phyloP scores from a whole-genome alignment of 495 filamentous ascomycete species.

The Trichoderma reesei region DNA sequence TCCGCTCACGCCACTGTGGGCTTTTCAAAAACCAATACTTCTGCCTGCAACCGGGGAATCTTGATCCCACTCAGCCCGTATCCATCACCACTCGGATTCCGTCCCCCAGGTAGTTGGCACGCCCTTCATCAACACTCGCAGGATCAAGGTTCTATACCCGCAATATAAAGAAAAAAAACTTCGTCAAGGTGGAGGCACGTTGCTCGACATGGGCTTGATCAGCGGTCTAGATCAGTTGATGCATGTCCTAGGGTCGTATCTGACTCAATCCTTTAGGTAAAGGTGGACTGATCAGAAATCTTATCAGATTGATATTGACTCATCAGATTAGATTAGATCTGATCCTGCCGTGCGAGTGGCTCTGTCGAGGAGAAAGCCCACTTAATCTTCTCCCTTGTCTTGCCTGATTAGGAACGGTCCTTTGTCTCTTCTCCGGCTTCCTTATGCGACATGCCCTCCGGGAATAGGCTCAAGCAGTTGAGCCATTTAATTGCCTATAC shows the following conservation, averaged over 20 bases:
- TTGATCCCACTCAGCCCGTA: neutral
- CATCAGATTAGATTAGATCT: constrained; percentile 8
- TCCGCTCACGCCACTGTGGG: neutral
- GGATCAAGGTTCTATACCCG: neutral
- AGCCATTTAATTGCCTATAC: too few species aligned
- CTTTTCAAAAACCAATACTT: neutral
- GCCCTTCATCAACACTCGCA: neutral
- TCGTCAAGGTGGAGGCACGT: neutral
- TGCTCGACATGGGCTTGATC: neutral
- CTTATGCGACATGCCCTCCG: too few species aligned
- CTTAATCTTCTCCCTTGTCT: neutral
- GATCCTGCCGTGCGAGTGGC: neutral
- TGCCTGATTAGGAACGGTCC: neutral
- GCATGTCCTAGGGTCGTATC: neutral
- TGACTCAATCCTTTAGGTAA: constrained; percentile 3
- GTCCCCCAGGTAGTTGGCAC: neutral
- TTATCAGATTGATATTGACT: neutral
- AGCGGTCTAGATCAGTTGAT: neutral
- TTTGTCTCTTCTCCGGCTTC: neutral
- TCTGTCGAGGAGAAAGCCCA: neutral
- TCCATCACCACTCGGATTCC: neutral
- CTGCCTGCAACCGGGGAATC: neutral
- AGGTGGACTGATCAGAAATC: neutral
- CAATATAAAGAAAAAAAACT: neutral
- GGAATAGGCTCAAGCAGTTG: too few species aligned